Conservation (phyloP, 306 rosid genomes). For the Acacia crassicarpa region DNA sequence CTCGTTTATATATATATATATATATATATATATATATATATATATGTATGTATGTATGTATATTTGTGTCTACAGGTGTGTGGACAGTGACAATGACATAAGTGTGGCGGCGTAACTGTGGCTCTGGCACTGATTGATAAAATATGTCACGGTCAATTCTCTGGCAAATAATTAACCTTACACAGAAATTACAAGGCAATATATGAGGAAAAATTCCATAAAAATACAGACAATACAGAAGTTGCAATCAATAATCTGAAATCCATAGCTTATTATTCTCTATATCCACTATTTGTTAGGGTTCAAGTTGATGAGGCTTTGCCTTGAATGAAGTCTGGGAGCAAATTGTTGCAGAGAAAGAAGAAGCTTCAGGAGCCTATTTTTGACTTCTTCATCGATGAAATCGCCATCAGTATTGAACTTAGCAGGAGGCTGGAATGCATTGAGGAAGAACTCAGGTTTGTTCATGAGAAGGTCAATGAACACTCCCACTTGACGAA, state of each 20-base stretch:
- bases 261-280: conserved; percentile 5
- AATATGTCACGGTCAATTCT: too few relatives aligned
- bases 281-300: neutral
- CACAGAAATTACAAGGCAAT: neutral
- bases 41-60: too few relatives aligned
- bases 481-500: conserved; percentile 83
- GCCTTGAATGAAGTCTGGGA: conserved; percentile 44
- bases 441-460: conserved; percentile 76
- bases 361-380: conserved; percentile 51
- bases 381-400: conserved; percentile 52
- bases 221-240: neutral
- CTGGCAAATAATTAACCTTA: neutral
- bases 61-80: too few relatives aligned
- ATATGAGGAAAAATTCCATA: neutral
- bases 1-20: too few relatives aligned
- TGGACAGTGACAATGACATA: too few relatives aligned
- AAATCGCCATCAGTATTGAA: conserved; percentile 68
- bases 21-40: too few relatives aligned
- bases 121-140: too few relatives aligned
- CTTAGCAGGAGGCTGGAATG: conserved; percentile 67
- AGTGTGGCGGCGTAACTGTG: too few relatives aligned
- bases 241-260: neutral
- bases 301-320: neutral
- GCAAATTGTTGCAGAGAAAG: conserved; percentile 56
- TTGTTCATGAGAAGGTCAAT: conserved; percentile 90